phyloP scores from a whole-genome alignment of 148 eudicot species.

The Chenopodium formosanum region DNA sequence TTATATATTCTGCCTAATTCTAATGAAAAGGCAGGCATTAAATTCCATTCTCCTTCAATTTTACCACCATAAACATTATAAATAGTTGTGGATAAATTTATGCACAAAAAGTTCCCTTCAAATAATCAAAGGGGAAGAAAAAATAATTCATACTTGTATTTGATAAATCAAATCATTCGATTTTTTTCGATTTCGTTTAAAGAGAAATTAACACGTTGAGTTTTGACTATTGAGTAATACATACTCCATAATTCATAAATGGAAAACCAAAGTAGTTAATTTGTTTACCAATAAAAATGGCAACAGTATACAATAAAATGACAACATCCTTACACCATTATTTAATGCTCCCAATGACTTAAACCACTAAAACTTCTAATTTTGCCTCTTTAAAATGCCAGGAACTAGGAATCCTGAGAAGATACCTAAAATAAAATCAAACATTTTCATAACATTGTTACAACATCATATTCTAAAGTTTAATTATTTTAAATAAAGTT shows the following conservation, averaged over 20 bases:
- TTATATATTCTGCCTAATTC: too few species aligned
- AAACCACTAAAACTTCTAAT: neutral
- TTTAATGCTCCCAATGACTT: slow-evolving; percentile 9
- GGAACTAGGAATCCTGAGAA: neutral
- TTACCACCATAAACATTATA: too few species aligned
- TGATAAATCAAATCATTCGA: neutral
- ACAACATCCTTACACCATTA: slow-evolving; percentile 36
- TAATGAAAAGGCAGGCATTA: too few species aligned
- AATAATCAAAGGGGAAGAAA: too few species aligned
- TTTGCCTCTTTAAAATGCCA: neutral
- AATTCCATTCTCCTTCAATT: too few species aligned
- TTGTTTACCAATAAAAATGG: slow-evolving; percentile 14
- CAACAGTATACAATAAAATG: slow-evolving; percentile 26
- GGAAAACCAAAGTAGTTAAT: neutral
- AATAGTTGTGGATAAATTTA: too few species aligned
- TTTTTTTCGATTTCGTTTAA: neutral
- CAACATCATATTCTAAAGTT: neutral
- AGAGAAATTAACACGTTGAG: neutral
- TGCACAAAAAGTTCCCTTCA: neutral
- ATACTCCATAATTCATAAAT: neutral
- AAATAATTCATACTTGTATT: too few species aligned
- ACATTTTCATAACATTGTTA: slow-evolving; percentile 6
- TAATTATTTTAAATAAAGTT: neutral
- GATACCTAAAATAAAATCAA: neutral
- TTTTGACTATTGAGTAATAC: slow-evolving; percentile 16